phyloP scores from a whole-genome alignment of 495 filamentous ascomycete species.

The Lepraria neglecta region DNA sequence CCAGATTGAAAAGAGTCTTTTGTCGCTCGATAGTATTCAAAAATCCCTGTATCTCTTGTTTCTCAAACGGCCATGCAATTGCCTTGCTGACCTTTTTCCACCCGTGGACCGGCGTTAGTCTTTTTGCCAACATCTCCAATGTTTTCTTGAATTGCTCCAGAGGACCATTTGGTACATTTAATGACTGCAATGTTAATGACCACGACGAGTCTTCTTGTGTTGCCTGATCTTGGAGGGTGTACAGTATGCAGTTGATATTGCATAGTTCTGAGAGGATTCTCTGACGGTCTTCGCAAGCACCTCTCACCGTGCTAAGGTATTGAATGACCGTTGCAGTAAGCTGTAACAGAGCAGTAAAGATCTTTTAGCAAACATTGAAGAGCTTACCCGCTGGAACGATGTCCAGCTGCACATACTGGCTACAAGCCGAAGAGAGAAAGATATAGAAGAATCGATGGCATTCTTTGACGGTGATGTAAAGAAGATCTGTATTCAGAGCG shows the following conservation, averaged over 20 bases:
- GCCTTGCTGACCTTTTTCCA: neutral
- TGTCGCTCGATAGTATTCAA: neutral
- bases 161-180: constrained; percentile 9
- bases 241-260: neutral
- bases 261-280: neutral
- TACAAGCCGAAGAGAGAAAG: constrained; percentile 30
- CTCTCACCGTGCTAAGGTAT: constrained; percentile 8
- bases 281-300: neutral
- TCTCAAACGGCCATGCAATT: constrained; percentile 9
- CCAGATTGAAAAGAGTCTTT: constrained; percentile 4
- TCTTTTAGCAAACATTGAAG: constrained; percentile 24
- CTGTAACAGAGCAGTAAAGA: constrained; percentile 9
- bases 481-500: constrained; percentile 12
- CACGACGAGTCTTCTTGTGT: neutral
- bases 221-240: neutral
- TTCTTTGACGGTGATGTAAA: neutral
- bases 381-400: constrained; percentile 21
- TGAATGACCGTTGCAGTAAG: neutral
- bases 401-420: constrained; percentile 27
- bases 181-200: neutral
- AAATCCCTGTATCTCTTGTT: constrained; percentile 7
- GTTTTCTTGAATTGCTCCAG: constrained; percentile 3
- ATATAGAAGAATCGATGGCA: constrained; percentile 26
- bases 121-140: constrained; percentile 1
- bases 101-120: neutral